Base-by-base conservation (phyloP, 805 yeast species). In the Zygosaccharomyces kombuchaensis region DNA sequence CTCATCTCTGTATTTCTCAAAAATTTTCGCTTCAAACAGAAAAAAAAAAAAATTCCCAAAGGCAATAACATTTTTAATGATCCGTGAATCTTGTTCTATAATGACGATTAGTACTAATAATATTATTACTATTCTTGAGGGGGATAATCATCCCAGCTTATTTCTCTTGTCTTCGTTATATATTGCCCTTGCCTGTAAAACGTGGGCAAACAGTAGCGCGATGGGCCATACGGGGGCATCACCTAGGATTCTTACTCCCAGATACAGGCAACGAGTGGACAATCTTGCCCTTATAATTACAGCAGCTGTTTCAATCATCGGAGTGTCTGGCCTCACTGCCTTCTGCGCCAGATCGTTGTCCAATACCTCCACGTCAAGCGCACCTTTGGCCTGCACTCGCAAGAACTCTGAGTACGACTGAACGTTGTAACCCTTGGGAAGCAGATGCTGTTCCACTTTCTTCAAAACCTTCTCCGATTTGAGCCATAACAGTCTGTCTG, bases 151-250 rank as follows among this genome's bases (percentile, higher is more conserved):
- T 37, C 10, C 16, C 3, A 7, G 10, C 8, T 9, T 16, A n/a
- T 25, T 9, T 13, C 14, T 37, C 4, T 22, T 9, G 26, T 37
- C 34, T 14, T 37, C 51, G 36, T 67, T 68, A 50, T 56, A 59
- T 4, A 77, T 71, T 4, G 82, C 81, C 57, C 89, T 74, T 26
- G 81, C 76, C 59, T 82, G 84, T 56, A 84, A 70, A 2, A 88
- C 89, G 59, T 84, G 91, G 0, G 91, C 91, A 69, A 84, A 83
- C 14, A 82, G 77, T 62, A 85, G 68, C 0, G 89, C 86, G 41
- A 84, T 75, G 0, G 93, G 93, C 95, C 95, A 85, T 21, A 85
- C 83, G 12, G 93, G 93, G 0, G 90, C 90, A 69, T 85, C 93
- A 3, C 89, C 88, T 42, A 85, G 69, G 25, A 85, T 82, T 55